Evolutionary conservation across 2,329 filamentous ascomycete species (phyloP).

Genomic region (Hymenoscyphus repandus): DNA sequence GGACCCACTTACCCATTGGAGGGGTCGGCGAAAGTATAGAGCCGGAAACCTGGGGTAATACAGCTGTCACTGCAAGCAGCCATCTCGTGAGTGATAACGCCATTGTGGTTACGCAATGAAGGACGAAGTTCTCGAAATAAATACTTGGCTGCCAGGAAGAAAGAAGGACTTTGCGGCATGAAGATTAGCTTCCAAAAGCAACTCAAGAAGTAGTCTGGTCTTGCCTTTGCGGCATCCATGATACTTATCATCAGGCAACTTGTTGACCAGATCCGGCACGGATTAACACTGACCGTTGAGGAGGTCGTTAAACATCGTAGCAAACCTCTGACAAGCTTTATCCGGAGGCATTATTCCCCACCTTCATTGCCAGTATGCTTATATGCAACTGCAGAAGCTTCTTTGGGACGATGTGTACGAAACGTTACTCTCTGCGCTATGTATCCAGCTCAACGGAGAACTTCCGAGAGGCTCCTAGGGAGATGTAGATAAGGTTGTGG

Average conservation of each 20-base stretch:
- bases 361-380: not conserved
- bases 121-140: not conserved
- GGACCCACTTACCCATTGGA: slow-evolving; percentile 37
- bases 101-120: slow-evolving; percentile 2
- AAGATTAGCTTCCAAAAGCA: not conserved
- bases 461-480: too few species aligned
- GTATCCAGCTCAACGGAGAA: not conserved
- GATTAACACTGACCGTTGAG: slow-evolving; percentile 6
- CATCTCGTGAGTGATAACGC: slow-evolving; percentile 1
- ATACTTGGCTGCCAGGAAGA: not conserved
- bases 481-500: not conserved
- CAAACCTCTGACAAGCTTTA: slow-evolving; percentile 4
- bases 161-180: not conserved
- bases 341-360: slow-evolving; percentile 5
- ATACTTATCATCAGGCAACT: slow-evolving; percentile 8
- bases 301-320: not conserved
- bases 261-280: not conserved
- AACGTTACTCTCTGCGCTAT: slow-evolving; percentile 3
- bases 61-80: slow-evolving; percentile 1
- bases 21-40: slow-evolving; percentile 33
- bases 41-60: slow-evolving; percentile 4
- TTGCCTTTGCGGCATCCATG: not conserved
- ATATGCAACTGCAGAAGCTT: not conserved
- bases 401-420: not conserved
- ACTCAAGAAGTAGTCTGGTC: not conserved